Percentiles rank a stretch among this genome's conserved stretches.
Conservation (phyloP, 805 yeast genomes). For the Lachancea thermotolerans region DNA sequence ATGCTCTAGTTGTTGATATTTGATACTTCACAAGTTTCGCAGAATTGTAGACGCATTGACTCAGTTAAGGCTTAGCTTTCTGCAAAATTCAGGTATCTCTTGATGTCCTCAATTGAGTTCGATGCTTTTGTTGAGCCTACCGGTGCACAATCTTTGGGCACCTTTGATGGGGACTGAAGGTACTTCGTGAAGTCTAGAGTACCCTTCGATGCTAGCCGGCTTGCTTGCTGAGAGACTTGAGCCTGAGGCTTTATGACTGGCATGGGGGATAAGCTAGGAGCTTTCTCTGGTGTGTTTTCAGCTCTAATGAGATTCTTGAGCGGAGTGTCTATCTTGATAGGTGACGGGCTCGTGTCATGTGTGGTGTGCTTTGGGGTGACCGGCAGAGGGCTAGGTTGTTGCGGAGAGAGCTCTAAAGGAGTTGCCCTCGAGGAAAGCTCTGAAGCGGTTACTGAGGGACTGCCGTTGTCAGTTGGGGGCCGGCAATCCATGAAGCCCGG, state of each 20-base stretch:
- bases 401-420: background rate
- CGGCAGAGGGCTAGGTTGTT: background rate
- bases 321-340: conserved; percentile 22
- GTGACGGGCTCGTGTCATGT: conserved; percentile 9
- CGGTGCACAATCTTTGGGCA: background rate
- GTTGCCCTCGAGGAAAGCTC: background rate
- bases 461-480: background rate
- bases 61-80: conserved; percentile 7
- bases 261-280: background rate
- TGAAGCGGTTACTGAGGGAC: background rate
- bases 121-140: conserved; percentile 9
- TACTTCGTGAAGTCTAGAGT: conserved; percentile 16
- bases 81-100: conserved; percentile 23
- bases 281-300: conserved; percentile 17
- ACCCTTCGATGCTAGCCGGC: conserved; percentile 11
- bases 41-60: background rate
- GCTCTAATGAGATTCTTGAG: conserved; percentile 21
- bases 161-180: conserved; percentile 7
- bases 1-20: background rate
- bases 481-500: conserved; percentile 9
- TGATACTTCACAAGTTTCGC: too few species aligned
- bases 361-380: conserved; percentile 1
- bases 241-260: background rate
- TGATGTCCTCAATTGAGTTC: conserved; percentile 17
- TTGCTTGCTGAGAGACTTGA: background rate